phyloP scores from a whole-genome alignment of 345 rosid genomes.

The Bruguiera sexangula region DNA sequence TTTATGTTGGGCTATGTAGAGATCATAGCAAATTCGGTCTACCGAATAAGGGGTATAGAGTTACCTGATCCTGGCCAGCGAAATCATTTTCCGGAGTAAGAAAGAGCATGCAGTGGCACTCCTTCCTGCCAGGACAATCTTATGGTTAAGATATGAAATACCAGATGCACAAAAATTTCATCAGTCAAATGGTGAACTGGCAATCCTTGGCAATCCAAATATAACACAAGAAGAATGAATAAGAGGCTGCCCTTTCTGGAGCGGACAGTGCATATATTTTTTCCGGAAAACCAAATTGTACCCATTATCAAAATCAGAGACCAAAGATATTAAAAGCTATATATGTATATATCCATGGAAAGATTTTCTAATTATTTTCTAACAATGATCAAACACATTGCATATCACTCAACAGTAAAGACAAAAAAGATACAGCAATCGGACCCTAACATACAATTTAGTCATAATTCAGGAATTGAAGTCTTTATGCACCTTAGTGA shows the following conservation, averaged over 20 bases:
- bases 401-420: no score
- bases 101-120: constrained; percentile 99
- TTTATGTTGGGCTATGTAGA: neutral
- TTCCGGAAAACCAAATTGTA: neutral
- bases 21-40: neutral
- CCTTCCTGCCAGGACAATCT: constrained; percentile 65
- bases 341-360: no score
- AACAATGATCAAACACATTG: no score
- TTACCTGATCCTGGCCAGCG: constrained; percentile 90
- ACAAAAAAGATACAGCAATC: no score
- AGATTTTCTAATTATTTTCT: no score
- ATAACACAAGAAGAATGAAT: neutral
- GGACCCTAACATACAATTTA: no score
- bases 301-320: neutral
- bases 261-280: neutral
- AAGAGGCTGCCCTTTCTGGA: neutral
- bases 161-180: neutral
- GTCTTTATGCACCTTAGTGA: no score
- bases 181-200: neutral
- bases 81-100: constrained; percentile 95
- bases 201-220: neutral
- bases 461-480: no score
- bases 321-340: neutral
- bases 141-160: neutral
- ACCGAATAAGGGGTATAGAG: neutral